Conservation (phyloP, 1,284 basidiomycete species). For the Ceratobasidium sp. region DNA sequence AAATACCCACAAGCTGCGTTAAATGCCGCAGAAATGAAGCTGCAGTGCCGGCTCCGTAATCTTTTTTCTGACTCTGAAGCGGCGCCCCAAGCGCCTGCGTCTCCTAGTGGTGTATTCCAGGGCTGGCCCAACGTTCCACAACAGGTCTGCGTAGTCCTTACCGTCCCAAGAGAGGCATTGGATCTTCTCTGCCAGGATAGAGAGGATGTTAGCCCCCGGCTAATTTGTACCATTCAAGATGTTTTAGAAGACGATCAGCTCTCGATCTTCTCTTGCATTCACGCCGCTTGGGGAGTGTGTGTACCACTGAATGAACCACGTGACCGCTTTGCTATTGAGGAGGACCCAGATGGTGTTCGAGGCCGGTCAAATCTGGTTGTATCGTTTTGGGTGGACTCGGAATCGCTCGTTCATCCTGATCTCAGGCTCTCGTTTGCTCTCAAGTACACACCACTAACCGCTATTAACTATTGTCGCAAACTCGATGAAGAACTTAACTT, state of each 20-base stretch:
- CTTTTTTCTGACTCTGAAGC: neutral
- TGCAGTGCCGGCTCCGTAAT: neutral
- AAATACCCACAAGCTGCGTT: too few species aligned
- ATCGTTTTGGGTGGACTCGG: too few species aligned
- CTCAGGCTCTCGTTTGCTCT: too few species aligned
- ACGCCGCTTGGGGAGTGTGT: constrained; percentile 5
- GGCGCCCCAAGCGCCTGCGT: too few species aligned
- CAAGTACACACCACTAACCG: too few species aligned
- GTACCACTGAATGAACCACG: neutral
- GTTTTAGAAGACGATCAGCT: too few species aligned
- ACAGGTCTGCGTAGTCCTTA: constrained; percentile 2
- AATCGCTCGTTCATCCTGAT: too few species aligned
- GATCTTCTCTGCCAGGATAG: neutral
- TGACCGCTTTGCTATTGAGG: neutral
- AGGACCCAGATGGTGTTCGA: neutral
- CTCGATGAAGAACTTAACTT: too few species aligned
- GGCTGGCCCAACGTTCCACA: neutral
- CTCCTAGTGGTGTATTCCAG: neutral
- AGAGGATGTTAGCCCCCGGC: neutral
- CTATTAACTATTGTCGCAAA: too few species aligned
- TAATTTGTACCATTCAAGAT: neutral
- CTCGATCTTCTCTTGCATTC: neutral
- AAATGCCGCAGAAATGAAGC: too few species aligned
- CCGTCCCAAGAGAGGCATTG: neutral
- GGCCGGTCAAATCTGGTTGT: too few species aligned